Percentiles rank a stretch among this genome's conserved stretches.
These are phyloP conservation scores for Trametes maxima DNA, from an alignment of 768 basidiomycete genomes.

Conservation along the genomic window DNA sequence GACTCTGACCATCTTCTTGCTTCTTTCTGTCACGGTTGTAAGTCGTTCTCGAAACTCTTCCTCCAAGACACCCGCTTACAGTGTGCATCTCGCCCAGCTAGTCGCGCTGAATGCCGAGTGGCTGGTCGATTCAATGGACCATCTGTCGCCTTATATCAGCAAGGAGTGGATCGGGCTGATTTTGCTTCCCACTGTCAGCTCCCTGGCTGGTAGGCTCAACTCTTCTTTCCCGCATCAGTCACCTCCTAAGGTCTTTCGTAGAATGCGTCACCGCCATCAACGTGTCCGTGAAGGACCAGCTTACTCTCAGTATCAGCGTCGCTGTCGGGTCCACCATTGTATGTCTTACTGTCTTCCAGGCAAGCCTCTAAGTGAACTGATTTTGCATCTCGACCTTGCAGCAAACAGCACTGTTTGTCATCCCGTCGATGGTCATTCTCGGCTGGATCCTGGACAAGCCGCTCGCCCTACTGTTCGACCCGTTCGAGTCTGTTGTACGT, in stretches of 20 bases:
- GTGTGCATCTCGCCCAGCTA: conserved; percentile 37
- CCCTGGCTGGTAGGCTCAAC: conserved; percentile 63
- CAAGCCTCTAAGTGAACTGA: neutral
- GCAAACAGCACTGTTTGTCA: conserved; percentile 75
- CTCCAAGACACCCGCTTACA: neutral
- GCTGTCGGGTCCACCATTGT: conserved; percentile 81
- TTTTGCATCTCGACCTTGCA: conserved; percentile 30
- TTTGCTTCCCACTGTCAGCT: conserved; percentile 81
- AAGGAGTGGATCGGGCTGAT: conserved; percentile 92
- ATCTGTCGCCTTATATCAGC: conserved; percentile 66
- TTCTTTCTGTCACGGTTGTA: conserved; percentile 66
- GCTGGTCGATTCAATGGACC: conserved; percentile 85
- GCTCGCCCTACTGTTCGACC: conserved; percentile 82
- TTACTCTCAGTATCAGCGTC: conserved; percentile 82
- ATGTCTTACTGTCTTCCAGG: conserved; percentile 29
- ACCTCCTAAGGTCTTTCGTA: conserved; percentile 28
- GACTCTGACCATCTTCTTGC: conserved; percentile 54
- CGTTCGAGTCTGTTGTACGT: conserved; percentile 70
- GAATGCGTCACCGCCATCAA: conserved; percentile 91
- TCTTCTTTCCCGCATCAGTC: neutral
- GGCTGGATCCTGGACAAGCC: conserved; percentile 84
- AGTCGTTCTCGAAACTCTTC: conserved; percentile 25
- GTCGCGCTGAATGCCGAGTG: conserved; percentile 67
- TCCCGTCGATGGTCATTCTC: conserved; percentile 75
- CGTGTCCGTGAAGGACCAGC: conserved; percentile 83